Percentiles rank a stretch among this genome's conserved stretches.
phyloP scores from a whole-genome alignment of 306 rosid genomes.

The Rosa multiflora region DNA sequence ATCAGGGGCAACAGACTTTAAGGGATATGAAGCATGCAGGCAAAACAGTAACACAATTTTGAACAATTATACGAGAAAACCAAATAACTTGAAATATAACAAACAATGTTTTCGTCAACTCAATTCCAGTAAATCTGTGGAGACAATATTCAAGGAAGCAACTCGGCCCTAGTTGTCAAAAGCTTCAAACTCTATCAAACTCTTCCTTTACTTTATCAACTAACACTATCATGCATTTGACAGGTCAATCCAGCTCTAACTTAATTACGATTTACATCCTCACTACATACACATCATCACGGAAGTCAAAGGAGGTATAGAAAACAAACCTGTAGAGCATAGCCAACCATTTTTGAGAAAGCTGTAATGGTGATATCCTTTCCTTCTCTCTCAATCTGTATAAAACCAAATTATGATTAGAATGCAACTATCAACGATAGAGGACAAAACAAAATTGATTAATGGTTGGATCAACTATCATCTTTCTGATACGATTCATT shows the following conservation, averaged over 20 bases:
- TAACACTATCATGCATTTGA: slow-evolving; percentile 3
- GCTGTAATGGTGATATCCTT: slow-evolving; percentile 97
- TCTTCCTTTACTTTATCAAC: slow-evolving; percentile 5
- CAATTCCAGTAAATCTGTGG: background rate
- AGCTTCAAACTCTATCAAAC: slow-evolving; percentile 13
- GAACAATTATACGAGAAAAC: background rate
- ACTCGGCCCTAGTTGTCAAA: background rate
- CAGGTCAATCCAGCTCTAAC: slow-evolving; percentile 18
- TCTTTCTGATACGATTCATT: slow-evolving; percentile 14
- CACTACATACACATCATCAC: slow-evolving; percentile 1
- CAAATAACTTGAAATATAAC: background rate
- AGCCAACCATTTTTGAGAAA: slow-evolving; percentile 96
- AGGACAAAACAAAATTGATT: slow-evolving; percentile 10
- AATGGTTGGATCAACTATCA: slow-evolving; percentile 25
- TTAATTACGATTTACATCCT: slow-evolving; percentile 1
- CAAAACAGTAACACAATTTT: background rate
- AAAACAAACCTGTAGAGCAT: slow-evolving; percentile 78
- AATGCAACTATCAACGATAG: slow-evolving; percentile 18
- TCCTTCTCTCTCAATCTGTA: slow-evolving; percentile 95
- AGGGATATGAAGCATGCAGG: background rate
- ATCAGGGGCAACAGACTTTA: background rate
- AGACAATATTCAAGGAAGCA: background rate
- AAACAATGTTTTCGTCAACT: background rate
- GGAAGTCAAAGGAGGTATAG: slow-evolving; percentile 24
- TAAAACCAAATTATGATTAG: slow-evolving; percentile 8